Conservation (phyloP, 441 rosid genomes). For the Erodium moschatum region DNA sequence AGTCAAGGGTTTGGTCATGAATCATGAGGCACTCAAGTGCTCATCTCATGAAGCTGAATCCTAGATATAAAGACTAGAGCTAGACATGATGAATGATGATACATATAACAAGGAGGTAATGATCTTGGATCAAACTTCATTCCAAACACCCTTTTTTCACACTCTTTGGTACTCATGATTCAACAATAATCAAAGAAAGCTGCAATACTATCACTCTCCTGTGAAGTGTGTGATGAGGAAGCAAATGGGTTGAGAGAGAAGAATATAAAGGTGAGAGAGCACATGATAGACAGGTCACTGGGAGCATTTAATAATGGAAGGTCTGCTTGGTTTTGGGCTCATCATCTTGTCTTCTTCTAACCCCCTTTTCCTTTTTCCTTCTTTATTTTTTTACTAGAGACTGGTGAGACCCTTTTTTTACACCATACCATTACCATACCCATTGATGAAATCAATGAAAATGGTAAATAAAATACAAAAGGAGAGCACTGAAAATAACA, state of each 20-base stretch:
- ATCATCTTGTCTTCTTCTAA: slow-evolving; percentile 52
- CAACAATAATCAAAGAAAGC: slow-evolving; percentile 27
- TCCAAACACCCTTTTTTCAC: slow-evolving; percentile 70
- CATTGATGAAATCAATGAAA: background rate
- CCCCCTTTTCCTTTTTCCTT: background rate
- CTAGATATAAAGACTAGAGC: background rate
- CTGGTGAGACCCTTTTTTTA: background rate
- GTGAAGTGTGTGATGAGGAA: slow-evolving; percentile 2
- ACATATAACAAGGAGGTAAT: slow-evolving; percentile 1
- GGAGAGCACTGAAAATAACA: slow-evolving; percentile 43
- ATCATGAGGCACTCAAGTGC: slow-evolving; percentile 8
- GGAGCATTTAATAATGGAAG: slow-evolving; percentile 31
- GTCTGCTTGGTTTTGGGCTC: slow-evolving; percentile 43
- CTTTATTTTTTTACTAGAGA: background rate
- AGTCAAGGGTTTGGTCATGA: background rate
- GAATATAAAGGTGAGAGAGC: slow-evolving; percentile 26
- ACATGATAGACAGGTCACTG: slow-evolving; percentile 57
- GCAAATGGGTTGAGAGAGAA: slow-evolving; percentile 17
- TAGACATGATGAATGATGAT: background rate
- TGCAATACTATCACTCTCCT: slow-evolving; percentile 3
- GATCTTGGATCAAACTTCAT: slow-evolving; percentile 73
- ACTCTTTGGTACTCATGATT: slow-evolving; percentile 41
- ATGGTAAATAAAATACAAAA: background rate
- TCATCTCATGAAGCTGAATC: slow-evolving; percentile 11
- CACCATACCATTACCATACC: too few relatives aligned